Conservation (phyloP, 306 rosid genomes). For the Quercus parvula region DNA sequence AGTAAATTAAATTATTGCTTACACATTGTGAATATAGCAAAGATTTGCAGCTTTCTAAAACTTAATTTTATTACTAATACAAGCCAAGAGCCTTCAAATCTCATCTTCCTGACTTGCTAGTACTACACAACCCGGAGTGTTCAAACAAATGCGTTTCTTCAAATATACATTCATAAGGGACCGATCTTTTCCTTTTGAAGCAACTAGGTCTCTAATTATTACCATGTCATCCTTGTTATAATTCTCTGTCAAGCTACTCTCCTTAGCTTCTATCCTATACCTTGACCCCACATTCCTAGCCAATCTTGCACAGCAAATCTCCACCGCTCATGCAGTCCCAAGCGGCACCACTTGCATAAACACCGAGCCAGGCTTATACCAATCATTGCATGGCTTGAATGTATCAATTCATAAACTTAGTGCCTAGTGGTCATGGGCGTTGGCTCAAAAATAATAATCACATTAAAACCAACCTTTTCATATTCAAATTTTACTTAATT, state of each 20-base stretch:
- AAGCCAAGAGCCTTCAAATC: no score
- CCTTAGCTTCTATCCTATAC: slow-evolving; percentile 28
- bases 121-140: no score
- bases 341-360: slow-evolving; percentile 51
- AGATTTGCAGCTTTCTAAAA: no score
- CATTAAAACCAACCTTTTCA: slow-evolving; percentile 33
- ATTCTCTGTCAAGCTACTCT: slow-evolving; percentile 23
- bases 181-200: slow-evolving; percentile 10
- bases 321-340: slow-evolving; percentile 36
- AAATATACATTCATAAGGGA: neutral
- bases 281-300: slow-evolving; percentile 16
- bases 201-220: neutral
- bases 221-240: slow-evolving; percentile 25
- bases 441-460: slow-evolving; percentile 28
- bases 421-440: neutral
- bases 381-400: slow-evolving; percentile 38
- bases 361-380: slow-evolving; percentile 28
- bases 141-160: no score
- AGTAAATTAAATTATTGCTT: no score
- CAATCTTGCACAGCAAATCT: slow-evolving; percentile 23
- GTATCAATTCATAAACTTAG: slow-evolving; percentile 8
- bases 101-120: no score
- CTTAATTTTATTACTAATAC: no score
- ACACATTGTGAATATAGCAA: no score
- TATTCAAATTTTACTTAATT: slow-evolving; percentile 6